Evolutionary conservation across 495 filamentous ascomycete species (phyloP), one percentile per base, ranked within the genome.

Genomic region (Penicillium daleae): DNA sequence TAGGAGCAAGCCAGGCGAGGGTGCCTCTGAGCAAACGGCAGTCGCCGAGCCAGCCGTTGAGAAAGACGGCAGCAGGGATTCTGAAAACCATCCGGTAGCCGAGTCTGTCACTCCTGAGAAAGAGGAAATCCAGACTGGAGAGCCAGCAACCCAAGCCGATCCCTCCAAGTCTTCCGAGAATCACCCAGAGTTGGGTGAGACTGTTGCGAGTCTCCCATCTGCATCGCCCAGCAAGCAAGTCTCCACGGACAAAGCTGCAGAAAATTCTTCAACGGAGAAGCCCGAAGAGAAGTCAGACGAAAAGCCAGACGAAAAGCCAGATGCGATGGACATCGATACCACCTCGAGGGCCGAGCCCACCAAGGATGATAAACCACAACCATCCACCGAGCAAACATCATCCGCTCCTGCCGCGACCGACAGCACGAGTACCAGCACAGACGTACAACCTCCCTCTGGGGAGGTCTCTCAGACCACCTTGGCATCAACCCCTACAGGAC

Each of bases 271-370:
- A 46, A 19, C 15, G 24, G 49, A 54, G 5, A 21, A 29, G 3
- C 19, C 29, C 2, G n/a, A 22, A 32, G 46, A 24, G 17, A 21
- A 8, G 6, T n/a, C 19, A 13, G 37, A 17, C 17, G 46, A 50
- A 1, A 31, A 44, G 13, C 53, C 19, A 13, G 37, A 17, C 17
- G 46, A 50, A 1, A 31, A 44, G 13, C 53, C 32, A 21, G 39
- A 66, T 48, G 39, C 42, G 19, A 66, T 66, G 64, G 59, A 66
- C n/a, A 58, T 59, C 12, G 57, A 66, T 62, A 39, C 22, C 15
- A n/a, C 49, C 27, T 59, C 63, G 40, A 54, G 31, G 39, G n/a
- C 58, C 27, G 40, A 59, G 19, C 32, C 35, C 40, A 9, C 26
- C 55, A 53, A 62, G 26, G 48, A 12, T 4, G 50, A 57, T 12